Base-by-base conservation (phyloP, 768 basidiomycete genomes). In the Rhodotorula diobovata region DNA sequence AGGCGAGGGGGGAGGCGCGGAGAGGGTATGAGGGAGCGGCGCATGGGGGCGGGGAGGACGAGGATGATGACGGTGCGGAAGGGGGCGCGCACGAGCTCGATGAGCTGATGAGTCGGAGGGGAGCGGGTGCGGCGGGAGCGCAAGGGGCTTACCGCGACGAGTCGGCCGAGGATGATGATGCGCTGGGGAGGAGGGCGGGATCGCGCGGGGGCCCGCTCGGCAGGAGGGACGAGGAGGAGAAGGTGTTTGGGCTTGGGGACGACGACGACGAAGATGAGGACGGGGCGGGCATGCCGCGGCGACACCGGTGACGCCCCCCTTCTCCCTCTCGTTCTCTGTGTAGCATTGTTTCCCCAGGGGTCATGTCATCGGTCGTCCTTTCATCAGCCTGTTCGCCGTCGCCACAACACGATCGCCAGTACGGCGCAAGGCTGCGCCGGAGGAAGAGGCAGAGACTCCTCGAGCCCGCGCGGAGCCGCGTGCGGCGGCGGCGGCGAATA, bases 251-350 rank as follows among this genome's bases (percentile, higher is more conserved):
- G 11, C 50, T 71, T 9, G 73, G 73, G 1, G 68, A 63, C 11
- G 73, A 70, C 18, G 72, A 74, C 20, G 73, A 74, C 2, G 69
- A 67, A 2, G 72, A 73, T 14, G 72, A 66, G 45, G 56, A 53
- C 34, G 37, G 28, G 12, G 30, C 28, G 6, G 51, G 51, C 14
- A 6, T n/a, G 51, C 51, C n/a, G 30, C n/a, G 43, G 63, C 45
- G 50, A 5, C 41, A 25, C 4, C 45, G 32, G 8, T 43, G 41
- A 43, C 14, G n/a, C n/a, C n/a, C n/a, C n/a, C n/a, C n/a, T n/a
- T 0, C 20, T 32, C 7, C 32, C 59, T 3, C 21, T 25, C 14
- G 28, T 16, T 46, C 21, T 11, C 20, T 55, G 30, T 34, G 35
- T n/a, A 32, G 6, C n/a, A 11, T 35, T 35, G n/a, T n/a, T n/a